A percentile compares a stretch with the other conserved stretches of the same genome.
These are phyloP conservation scores for Tetrahymena malaccensis DNA, from an alignment of 73 alveolate genomes.

Conservation along the genomic window DNA sequence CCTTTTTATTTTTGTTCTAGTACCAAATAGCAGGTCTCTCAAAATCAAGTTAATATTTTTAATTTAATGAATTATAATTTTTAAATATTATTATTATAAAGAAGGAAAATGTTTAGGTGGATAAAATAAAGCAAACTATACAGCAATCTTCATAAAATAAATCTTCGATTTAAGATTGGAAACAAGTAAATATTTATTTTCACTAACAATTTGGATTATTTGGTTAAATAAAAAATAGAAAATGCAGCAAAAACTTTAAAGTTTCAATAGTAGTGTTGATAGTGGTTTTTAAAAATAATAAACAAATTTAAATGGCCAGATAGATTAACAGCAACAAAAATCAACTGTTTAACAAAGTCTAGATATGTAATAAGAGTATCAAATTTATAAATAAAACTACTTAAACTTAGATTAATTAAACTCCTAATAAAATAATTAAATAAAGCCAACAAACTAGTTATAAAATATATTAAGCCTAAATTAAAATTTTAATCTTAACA, in stretches of 20 bases:
- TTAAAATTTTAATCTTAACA: not conserved
- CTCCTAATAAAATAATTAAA: not conserved
- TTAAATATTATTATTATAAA: no score
- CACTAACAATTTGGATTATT: no score
- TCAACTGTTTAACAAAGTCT: not conserved
- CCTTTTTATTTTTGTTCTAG: not conserved
- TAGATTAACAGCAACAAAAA: no score
- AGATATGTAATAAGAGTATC: not conserved
- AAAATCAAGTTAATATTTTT: not conserved
- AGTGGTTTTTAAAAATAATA: no score
- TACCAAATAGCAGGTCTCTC: not conserved
- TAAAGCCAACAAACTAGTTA: not conserved
- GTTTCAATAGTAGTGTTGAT: no score
- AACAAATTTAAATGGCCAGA: no score
- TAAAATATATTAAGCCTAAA: not conserved
- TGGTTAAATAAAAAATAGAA: not conserved
- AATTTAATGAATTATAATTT: no score
- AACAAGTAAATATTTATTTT: not conserved
- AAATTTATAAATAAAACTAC: not conserved
- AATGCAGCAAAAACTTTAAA: not conserved
- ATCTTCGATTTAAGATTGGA: not conserved
- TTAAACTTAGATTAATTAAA: not conserved
- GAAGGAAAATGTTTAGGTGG: not conserved
- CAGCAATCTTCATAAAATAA: not conserved
- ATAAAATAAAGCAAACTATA: no score